Conservation (phyloP, 2,329 filamentous ascomycete species). For the Beauveria bassiana region DNA sequence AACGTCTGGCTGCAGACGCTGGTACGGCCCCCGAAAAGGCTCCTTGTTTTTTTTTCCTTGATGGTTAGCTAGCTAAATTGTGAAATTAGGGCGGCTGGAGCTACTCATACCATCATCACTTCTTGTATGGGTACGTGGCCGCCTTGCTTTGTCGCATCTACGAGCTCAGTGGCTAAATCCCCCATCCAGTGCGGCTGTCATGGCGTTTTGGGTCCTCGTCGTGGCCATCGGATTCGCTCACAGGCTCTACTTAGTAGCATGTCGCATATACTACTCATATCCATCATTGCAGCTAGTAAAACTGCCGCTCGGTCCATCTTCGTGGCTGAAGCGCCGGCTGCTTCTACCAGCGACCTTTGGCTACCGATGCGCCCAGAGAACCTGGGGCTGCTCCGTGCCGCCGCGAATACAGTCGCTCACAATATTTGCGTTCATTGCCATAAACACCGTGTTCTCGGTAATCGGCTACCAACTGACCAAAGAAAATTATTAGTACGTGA, state of each 20-base stretch:
- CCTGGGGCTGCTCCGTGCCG: slow-evolving; percentile 37
- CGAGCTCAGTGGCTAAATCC: neutral
- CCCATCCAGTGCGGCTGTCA: neutral
- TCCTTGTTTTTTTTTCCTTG: neutral
- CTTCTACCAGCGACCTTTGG: slow-evolving; percentile 36
- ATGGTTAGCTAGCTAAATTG: neutral
- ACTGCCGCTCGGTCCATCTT: neutral
- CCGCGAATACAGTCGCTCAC: slow-evolving; percentile 35
- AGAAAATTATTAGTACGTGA: too few relatives aligned
- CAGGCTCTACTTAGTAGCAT: neutral
- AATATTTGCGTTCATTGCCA: slow-evolving; percentile 26
- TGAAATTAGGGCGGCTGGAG: neutral
- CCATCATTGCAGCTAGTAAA: neutral
- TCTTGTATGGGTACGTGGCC: slow-evolving; percentile 2
- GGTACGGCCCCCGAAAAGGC: neutral
- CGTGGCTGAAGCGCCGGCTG: slow-evolving; percentile 27
- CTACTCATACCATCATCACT: neutral
- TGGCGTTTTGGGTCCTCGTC: neutral
- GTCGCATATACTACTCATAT: neutral
- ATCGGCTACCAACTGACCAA: neutral
- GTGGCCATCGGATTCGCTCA: neutral
- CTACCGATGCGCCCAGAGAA: slow-evolving; percentile 32
- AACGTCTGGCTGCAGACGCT: neutral
- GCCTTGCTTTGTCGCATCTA: neutral
- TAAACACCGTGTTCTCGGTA: neutral